Evolutionary conservation across 2,329 filamentous ascomycete genomes (phyloP).

Genomic region (Stylonectria norvegica): DNA sequence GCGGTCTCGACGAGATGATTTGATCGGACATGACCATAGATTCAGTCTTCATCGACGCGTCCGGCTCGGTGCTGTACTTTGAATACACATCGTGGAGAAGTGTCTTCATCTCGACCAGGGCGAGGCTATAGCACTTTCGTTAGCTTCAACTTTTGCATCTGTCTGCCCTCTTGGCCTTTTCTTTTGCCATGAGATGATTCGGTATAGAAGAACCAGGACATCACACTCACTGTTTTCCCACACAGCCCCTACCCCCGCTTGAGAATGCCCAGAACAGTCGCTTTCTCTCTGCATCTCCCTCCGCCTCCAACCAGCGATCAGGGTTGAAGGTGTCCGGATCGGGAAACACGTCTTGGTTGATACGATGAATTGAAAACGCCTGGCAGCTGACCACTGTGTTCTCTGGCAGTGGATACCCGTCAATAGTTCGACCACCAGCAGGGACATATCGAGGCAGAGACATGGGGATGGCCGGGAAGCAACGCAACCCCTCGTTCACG

Average conservation of each 20-base stretch:
- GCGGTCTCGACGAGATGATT: constrained; percentile 62
- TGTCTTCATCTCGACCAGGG: constrained; percentile 65
- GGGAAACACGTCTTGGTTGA: constrained; percentile 66
- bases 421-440: constrained; percentile 50
- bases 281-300: constrained; percentile 69
- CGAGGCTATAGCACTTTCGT: constrained; percentile 40
- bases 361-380: constrained; percentile 57
- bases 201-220: not conserved
- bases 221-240: constrained; percentile 61
- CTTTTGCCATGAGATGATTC: too few relatives aligned
- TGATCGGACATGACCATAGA: constrained; percentile 66
- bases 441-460: constrained; percentile 61
- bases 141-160: not conserved
- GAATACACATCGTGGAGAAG: constrained; percentile 62
- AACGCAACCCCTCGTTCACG: constrained; percentile 59
- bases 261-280: constrained; percentile 64
- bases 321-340: constrained; percentile 75
- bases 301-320: constrained; percentile 74
- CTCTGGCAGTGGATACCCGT: constrained; percentile 51
- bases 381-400: constrained; percentile 59
- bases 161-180: constrained; percentile 10
- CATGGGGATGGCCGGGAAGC: constrained; percentile 64
- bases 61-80: constrained; percentile 52
- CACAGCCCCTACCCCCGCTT: constrained; percentile 61
- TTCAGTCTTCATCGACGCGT: constrained; percentile 49